phyloP scores from a whole-genome alignment of 2,329 filamentous ascomycete genomes.

The Monosporascus sp. region DNA sequence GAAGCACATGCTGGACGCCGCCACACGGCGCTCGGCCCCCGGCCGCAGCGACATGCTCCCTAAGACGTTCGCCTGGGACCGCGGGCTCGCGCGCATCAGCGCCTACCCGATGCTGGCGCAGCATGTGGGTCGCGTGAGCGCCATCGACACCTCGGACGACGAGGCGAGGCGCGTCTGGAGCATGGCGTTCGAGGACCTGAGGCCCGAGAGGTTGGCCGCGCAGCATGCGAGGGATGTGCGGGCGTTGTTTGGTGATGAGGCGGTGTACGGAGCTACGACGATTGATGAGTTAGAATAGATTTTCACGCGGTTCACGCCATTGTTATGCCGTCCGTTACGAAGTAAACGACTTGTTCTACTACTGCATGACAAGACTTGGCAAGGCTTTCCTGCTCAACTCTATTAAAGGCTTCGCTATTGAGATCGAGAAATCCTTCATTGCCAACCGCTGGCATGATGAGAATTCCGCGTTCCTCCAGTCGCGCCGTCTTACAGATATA shows the following conservation, averaged over 20 bases:
- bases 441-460: too few relatives aligned
- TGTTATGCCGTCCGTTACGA: too few relatives aligned
- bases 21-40: slow-evolving; percentile 9
- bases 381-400: too few relatives aligned
- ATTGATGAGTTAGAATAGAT: too few relatives aligned
- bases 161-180: slow-evolving; percentile 26
- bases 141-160: slow-evolving; percentile 22
- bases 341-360: too few relatives aligned
- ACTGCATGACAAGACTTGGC: too few relatives aligned
- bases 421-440: too few relatives aligned
- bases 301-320: too few relatives aligned
- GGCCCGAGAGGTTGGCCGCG: slow-evolving; percentile 12
- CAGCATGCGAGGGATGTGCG: slow-evolving; percentile 17
- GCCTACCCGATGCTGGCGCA: slow-evolving; percentile 29
- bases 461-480: too few relatives aligned
- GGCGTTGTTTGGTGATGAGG: slow-evolving; percentile 18
- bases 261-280: neutral
- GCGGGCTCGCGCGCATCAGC: slow-evolving; percentile 23
- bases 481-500: too few relatives aligned
- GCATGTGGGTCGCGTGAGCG: slow-evolving; percentile 23
- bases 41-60: slow-evolving; percentile 26
- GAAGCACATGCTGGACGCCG: slow-evolving; percentile 14
- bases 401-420: too few relatives aligned
- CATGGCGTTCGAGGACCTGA: slow-evolving; percentile 25
- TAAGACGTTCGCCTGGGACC: slow-evolving; percentile 23